Conservation (phyloP, 805 yeast species). For the Suhomyces vadensis region DNA sequence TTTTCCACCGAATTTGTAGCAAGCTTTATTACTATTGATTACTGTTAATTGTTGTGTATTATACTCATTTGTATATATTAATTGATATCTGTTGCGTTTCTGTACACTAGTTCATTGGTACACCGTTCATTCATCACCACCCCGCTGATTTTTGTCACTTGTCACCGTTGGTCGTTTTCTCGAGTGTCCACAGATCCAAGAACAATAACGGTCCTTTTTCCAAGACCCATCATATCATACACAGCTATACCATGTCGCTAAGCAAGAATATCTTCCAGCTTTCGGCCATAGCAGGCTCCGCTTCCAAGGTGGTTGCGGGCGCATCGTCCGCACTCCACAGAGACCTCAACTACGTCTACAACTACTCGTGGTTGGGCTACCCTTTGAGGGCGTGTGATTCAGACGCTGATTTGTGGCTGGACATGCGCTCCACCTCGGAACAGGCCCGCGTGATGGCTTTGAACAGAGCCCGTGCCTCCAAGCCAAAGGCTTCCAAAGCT, state of each 20-base stretch:
- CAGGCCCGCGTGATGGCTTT: constrained; percentile 5
- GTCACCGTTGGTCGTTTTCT: too few relatives aligned
- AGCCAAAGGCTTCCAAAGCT: neutral
- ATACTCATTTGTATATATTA: too few relatives aligned
- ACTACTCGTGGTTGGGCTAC: constrained; percentile 20
- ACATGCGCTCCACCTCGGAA: constrained; percentile 8
- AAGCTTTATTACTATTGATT: neutral
- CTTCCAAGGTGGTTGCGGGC: constrained; percentile 20
- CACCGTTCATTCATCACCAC: too few relatives aligned
- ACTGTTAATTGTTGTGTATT: neutral
- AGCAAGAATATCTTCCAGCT: constrained; percentile 23
- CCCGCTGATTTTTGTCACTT: too few relatives aligned
- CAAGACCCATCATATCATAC: neutral
- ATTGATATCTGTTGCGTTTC: too few relatives aligned
- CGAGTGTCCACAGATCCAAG: neutral
- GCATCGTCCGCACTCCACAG: constrained; percentile 17
- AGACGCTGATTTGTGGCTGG: constrained; percentile 25
- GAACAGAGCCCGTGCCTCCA: neutral
- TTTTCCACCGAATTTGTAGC: neutral
- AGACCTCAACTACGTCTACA: constrained; percentile 23
- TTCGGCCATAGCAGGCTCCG: constrained; percentile 27
- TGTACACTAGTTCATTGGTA: too few relatives aligned
- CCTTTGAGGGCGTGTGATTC: constrained; percentile 24
- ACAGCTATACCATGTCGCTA: constrained; percentile 3
- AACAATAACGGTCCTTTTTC: neutral